Percentiles rank a stretch among this genome's conserved stretches.
Conservation (phyloP, 768 basidiomycete genomes). For the Tricholoma matsutake region DNA sequence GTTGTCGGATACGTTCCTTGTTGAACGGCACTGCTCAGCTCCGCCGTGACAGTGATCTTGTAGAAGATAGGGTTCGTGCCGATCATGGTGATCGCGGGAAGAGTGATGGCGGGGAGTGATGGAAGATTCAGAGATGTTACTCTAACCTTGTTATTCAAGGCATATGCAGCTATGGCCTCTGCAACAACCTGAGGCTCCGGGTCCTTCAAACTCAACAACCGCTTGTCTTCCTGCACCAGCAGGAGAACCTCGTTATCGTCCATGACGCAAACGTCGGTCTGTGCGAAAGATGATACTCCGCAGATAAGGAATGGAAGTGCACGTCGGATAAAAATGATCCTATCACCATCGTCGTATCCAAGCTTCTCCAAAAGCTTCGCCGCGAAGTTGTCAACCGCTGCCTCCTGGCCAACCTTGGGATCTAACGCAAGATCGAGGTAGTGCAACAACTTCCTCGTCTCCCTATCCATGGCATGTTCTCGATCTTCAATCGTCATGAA, state of each 20-base stretch:
- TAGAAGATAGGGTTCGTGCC: too few species aligned
- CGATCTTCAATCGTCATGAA: background rate
- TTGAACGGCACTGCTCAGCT: too few species aligned
- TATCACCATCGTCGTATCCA: background rate
- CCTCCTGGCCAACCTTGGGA: background rate
- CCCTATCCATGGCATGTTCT: background rate
- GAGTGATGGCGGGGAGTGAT: too few species aligned
- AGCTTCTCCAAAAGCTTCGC: background rate
- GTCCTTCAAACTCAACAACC: constrained; percentile 15
- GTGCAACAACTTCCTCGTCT: background rate
- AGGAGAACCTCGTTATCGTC: constrained; percentile 20
- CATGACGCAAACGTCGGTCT: constrained; percentile 23
- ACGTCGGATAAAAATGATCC: background rate
- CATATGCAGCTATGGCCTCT: constrained; percentile 27
- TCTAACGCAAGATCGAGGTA: background rate
- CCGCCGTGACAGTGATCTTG: too few species aligned
- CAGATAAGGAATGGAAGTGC: constrained; percentile 8
- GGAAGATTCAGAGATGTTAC: too few species aligned
- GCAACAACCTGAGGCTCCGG: constrained; percentile 30
- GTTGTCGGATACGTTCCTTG: too few species aligned
- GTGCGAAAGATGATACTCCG: constrained; percentile 15
- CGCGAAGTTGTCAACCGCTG: background rate
- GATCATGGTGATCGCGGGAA: too few species aligned
- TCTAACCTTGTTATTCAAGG: constrained; percentile 21
- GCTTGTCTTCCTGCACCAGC: constrained; percentile 13